Percentiles rank a stretch among this genome's conserved stretches.
Evolutionary conservation across 108 stramenopile species (phyloP).

Genomic region (Cylindrotheca closterium): DNA sequence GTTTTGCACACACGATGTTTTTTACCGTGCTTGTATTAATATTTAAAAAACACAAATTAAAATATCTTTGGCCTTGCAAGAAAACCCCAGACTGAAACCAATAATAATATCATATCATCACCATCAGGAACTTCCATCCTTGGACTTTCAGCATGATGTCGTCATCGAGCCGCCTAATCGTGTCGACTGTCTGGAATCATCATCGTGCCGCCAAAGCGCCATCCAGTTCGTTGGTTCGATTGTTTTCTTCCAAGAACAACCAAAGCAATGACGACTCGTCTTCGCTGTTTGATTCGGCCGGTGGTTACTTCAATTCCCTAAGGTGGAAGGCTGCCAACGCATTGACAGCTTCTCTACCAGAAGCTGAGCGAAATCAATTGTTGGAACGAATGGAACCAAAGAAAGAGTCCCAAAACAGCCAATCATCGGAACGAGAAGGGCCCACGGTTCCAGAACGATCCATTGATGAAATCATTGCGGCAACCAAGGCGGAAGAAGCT

Average conservation of each 20-base stretch:
- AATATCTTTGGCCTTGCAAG: too few species aligned
- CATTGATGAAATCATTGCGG: constrained; percentile 49
- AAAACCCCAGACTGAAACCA: too few species aligned
- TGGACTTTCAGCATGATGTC: too few species aligned
- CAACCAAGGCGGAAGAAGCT: constrained; percentile 41
- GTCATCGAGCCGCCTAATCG: too few species aligned
- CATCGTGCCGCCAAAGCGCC: too few species aligned
- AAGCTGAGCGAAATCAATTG: constrained; percentile 30
- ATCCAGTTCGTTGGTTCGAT: too few species aligned
- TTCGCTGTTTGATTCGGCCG: not conserved
- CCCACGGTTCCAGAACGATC: constrained; percentile 6
- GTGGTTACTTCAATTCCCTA: constrained; percentile 18
- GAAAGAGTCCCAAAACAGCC: not conserved
- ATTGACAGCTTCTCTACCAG: constrained; percentile 29
- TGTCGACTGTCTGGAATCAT: too few species aligned
- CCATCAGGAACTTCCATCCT: too few species aligned
- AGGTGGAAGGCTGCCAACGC: constrained; percentile 37
- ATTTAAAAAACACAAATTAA: too few species aligned
- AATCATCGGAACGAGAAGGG: constrained; percentile 6
- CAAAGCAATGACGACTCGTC: not conserved
- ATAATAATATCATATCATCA: too few species aligned
- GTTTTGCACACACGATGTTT: too few species aligned
- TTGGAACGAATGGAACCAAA: constrained; percentile 12
- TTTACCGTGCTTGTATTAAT: too few species aligned
- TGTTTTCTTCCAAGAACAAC: constrained; percentile 1